Base-by-base conservation (phyloP, 2,329 filamentous ascomycete species). In the Calonectria pauciramosa region DNA sequence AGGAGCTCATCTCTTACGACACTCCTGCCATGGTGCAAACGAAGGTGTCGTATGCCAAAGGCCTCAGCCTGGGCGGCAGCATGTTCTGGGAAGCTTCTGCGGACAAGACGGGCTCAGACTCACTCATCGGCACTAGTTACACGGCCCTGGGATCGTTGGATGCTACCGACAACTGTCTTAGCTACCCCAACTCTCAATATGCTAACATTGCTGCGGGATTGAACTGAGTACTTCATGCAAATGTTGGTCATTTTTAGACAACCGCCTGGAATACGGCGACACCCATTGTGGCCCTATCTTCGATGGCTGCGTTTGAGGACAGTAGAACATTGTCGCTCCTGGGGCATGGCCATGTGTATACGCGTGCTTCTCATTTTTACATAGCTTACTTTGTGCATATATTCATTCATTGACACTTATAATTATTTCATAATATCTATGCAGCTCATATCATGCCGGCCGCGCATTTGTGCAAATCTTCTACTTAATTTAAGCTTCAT, bases 51-150 rank as follows among this genome's bases (percentile, higher is more conserved):
- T 96, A 93, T 82, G 34, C 90, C 95, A 76, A 88, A 89, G 83
- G 85, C 59, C 87, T 88, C 60, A 89, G 91, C 0, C 88, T 97
- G 0, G 94, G 93, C 4, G 95, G 95, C 23, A 92, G 90, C 28
- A 96, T 97, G 94, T 97, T 94, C 90, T 97, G 95, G 95, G 94
- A 97, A 83, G 92, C 91, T 13, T 94, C 92, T 73, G 91, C 89
- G 3, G 95, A 97, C 82, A 89, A 89, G 79, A 87, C 80, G 5
- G 91, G 89, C 18, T 85, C 84, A 13, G 88, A 89, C 3, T 94
- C 92, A 78, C 85, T 96, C 76, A 92, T 94, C 60, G 80, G 83
- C n/a, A 88, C 89, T 2, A 82, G 80, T 1, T 84, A 89, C 3
- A 86, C 86, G 14, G 84, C 85, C 1, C 79, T 83, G 1, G 83